These are phyloP conservation scores for Stemphylium vesicarium DNA, from an alignment of 2,329 filamentous ascomycete species.

Conservation along the genomic window DNA sequence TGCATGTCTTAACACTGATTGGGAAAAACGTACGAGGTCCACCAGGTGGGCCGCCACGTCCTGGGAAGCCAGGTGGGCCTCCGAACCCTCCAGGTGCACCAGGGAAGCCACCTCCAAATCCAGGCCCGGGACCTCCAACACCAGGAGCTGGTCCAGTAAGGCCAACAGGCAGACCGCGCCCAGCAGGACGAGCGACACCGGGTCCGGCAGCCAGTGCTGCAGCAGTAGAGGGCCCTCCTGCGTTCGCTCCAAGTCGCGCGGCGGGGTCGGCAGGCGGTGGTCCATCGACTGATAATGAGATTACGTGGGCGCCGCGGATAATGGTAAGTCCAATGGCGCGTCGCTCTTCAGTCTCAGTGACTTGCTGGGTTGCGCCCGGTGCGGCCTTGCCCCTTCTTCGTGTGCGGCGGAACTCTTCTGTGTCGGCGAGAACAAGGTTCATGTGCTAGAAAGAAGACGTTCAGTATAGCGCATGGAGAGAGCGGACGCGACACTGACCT, in stretches of 20 bases:
- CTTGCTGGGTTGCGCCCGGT: conserved; percentile 66
- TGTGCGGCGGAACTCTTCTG: conserved; percentile 64
- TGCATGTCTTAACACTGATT: not conserved
- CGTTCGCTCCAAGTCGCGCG: conserved; percentile 79
- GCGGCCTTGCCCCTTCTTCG: conserved; percentile 67
- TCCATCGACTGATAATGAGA: conserved; percentile 93
- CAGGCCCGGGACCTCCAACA: conserved; percentile 78
- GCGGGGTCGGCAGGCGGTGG: conserved; percentile 94
- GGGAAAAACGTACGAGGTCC: conserved; percentile 42
- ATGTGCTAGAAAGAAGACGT: conserved; percentile 72
- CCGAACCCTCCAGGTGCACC: conserved; percentile 47
- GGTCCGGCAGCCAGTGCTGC: conserved; percentile 74
- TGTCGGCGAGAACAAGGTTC: conserved; percentile 98
- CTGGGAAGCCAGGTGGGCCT: conserved; percentile 41
- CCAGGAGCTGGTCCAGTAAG: conserved; percentile 88
- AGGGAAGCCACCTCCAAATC: conserved; percentile 56
- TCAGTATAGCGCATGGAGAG: conserved; percentile 18
- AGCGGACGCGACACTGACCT: conserved; percentile 61
- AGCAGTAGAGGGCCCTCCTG: conserved; percentile 69
- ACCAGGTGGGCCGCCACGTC: conserved; percentile 49
- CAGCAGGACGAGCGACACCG: conserved; percentile 88
- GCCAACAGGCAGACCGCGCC: conserved; percentile 81
- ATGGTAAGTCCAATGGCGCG: conserved; percentile 95
- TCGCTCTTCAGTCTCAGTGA: conserved; percentile 93
- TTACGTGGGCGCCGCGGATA: conserved; percentile 90